A percentile compares a stretch with the other conserved stretches of the same genome.
phyloP scores from a whole-genome alignment of 495 filamentous ascomycete species.

The Hypoxylon rickii region DNA sequence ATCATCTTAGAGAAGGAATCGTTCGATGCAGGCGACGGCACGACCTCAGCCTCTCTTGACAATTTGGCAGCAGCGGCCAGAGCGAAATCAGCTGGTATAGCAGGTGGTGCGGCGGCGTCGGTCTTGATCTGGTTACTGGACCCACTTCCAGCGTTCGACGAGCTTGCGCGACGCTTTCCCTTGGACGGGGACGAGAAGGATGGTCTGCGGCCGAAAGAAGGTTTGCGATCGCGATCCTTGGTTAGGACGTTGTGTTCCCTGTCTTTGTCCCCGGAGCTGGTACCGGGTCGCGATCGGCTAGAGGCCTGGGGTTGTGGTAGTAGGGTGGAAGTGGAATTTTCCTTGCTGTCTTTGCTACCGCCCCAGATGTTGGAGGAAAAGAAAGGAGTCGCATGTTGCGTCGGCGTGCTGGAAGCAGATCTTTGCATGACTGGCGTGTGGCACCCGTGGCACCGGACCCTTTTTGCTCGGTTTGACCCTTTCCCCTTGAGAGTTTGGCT shows the following conservation, averaged over 20 bases:
- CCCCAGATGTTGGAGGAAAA: slow-evolving; percentile 49
- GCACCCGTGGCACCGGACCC: slow-evolving; percentile 21
- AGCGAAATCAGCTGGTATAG: slow-evolving; percentile 44
- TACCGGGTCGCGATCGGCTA: slow-evolving; percentile 45
- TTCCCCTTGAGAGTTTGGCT: slow-evolving; percentile 24
- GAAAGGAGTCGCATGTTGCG: slow-evolving; percentile 48
- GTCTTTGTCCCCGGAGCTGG: slow-evolving; percentile 44
- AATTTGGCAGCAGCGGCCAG: slow-evolving; percentile 48
- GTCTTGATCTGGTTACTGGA: slow-evolving; percentile 34
- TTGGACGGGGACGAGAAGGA: slow-evolving; percentile 48
- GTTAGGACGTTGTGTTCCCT: slow-evolving; percentile 41
- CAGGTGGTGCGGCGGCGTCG: slow-evolving; percentile 45
- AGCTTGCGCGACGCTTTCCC: slow-evolving; percentile 45
- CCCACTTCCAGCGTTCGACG: slow-evolving; percentile 37
- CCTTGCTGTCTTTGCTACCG: slow-evolving; percentile 23
- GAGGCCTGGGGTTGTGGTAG: slow-evolving; percentile 2
- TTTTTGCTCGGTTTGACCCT: too few species aligned
- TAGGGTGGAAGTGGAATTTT: slow-evolving; percentile 24
- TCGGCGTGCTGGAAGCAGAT: slow-evolving; percentile 42
- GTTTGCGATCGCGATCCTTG: slow-evolving; percentile 49
- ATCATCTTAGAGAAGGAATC: slow-evolving; percentile 53
- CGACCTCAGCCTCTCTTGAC: slow-evolving; percentile 38
- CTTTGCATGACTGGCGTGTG: slow-evolving; percentile 47
- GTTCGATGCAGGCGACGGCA: slow-evolving; percentile 40
- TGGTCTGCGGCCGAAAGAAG: slow-evolving; percentile 50